Conservation (phyloP, 225 moss, liverwort and hornwort species). For the Polytrichum commune region DNA sequence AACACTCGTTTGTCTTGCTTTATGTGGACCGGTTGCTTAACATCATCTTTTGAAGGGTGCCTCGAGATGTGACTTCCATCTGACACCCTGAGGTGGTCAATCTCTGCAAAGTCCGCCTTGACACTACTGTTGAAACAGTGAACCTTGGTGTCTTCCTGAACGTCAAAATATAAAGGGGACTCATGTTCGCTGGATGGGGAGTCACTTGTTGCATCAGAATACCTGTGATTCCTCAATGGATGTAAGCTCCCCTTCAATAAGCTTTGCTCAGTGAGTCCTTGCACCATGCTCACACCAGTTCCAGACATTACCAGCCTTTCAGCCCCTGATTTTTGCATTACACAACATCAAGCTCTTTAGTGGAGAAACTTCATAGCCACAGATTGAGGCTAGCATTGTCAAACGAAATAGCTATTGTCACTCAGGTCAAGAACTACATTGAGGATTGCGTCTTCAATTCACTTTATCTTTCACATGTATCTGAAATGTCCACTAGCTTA, state of each 20-base stretch:
- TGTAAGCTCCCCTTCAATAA: conserved; percentile 51
- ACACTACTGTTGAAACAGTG: conserved; percentile 22
- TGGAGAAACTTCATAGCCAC: no score
- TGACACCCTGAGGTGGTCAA: conserved; percentile 42
- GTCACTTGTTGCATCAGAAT: conserved; percentile 56
- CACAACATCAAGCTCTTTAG: no score
- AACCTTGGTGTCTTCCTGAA: conserved; percentile 24
- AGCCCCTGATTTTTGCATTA: neutral
- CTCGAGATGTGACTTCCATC: conserved; percentile 28
- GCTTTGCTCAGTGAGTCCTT: conserved; percentile 25
- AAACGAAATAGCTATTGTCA: no score
- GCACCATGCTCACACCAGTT: conserved; percentile 11
- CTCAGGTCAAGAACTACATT: no score
- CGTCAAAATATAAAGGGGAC: conserved; percentile 39
- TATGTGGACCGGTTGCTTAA: conserved; percentile 16
- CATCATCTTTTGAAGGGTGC: conserved; percentile 23
- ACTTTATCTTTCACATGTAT: no score
- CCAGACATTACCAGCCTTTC: neutral
- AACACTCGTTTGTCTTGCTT: conserved; percentile 23
- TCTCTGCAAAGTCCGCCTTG: conserved; percentile 42
- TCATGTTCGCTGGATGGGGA: conserved; percentile 41
- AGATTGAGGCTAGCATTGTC: no score
- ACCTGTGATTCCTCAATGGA: conserved; percentile 44
- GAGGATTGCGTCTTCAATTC: no score
- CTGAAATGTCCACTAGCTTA: no score